Evolutionary conservation across 805 yeast species (phyloP).

Genomic region (Suhomyces tanzawaensis): DNA sequence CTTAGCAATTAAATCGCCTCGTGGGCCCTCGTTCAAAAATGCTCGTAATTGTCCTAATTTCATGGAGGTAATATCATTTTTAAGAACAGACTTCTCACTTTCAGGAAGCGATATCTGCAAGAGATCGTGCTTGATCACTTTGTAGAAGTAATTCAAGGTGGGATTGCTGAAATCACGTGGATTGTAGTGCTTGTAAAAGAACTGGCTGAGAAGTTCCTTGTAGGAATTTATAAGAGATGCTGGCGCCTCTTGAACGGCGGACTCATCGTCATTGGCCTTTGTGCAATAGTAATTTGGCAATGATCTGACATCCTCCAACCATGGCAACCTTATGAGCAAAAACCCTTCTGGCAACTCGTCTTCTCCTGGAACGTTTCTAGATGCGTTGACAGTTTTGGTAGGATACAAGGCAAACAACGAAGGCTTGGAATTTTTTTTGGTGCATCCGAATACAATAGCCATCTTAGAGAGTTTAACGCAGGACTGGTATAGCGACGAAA

Average conservation of each 20-base stretch:
- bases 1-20: conserved; percentile 8
- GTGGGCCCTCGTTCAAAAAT: conserved; percentile 7
- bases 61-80: conserved; percentile 21
- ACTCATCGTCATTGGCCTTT: conserved; percentile 7
- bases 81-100: conserved; percentile 13
- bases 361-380: conserved; percentile 12
- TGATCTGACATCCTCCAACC: conserved; percentile 68
- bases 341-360: conserved; percentile 65
- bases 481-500: conserved; percentile 64
- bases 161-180: conserved; percentile 67
- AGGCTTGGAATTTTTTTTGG: conserved; percentile 54
- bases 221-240: conserved; percentile 19
- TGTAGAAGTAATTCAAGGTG: conserved; percentile 62
- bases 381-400: conserved; percentile 29
- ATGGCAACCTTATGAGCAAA: conserved; percentile 66
- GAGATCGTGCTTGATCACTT: conserved; percentile 60
- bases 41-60: conserved; percentile 14
- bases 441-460: conserved; percentile 73
- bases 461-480: conserved; percentile 50
- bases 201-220: conserved; percentile 31
- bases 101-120: conserved; percentile 43
- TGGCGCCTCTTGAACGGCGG: conserved; percentile 20
- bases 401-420: conserved; percentile 59
- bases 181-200: conserved; percentile 46
- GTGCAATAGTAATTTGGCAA: conserved; percentile 46